A percentile compares a stretch with the other conserved stretches of the same genome.
Conservation (phyloP, 768 basidiomycete genomes). For the Kondoa malvinella region DNA sequence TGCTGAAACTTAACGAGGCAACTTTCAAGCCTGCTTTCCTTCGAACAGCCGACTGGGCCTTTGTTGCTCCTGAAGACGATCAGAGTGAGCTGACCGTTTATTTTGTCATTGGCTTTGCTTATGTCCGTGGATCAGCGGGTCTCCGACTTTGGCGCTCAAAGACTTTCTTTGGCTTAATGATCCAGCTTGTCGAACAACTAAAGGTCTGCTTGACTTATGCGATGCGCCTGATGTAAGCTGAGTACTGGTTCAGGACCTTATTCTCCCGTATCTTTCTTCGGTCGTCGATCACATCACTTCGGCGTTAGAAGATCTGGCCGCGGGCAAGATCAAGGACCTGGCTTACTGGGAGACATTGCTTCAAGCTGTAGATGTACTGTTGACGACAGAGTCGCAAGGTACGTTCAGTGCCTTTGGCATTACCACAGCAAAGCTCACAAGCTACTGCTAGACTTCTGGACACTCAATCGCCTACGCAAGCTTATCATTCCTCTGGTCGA, state of each 20-base stretch:
- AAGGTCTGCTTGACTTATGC: neutral
- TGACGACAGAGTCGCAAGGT: neutral
- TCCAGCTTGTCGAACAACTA: neutral
- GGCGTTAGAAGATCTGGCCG: neutral
- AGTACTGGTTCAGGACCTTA: neutral
- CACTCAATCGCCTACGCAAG: conserved; percentile 55
- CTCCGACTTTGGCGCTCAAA: neutral
- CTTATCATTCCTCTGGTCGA: conserved; percentile 45
- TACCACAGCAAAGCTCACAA: neutral
- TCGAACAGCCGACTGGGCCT: conserved; percentile 87
- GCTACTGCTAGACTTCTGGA: conserved; percentile 57
- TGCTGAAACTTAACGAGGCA: conserved; percentile 79
- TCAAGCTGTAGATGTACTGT: neutral
- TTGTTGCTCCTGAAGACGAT: conserved; percentile 37
- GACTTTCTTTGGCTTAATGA: neutral
- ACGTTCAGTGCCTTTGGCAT: neutral
- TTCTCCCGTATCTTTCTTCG: neutral
- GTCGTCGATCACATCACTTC: neutral
- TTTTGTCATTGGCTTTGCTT: neutral
- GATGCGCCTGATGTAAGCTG: neutral
- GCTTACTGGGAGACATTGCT: neutral
- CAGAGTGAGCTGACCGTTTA: conserved; percentile 21
- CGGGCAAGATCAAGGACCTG: neutral
- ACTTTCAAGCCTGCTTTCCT: conserved; percentile 84
- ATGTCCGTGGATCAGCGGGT: neutral